Evolutionary conservation across 2,329 filamentous ascomycete genomes (phyloP).

Genomic region (Colletotrichum gigasporum): DNA sequence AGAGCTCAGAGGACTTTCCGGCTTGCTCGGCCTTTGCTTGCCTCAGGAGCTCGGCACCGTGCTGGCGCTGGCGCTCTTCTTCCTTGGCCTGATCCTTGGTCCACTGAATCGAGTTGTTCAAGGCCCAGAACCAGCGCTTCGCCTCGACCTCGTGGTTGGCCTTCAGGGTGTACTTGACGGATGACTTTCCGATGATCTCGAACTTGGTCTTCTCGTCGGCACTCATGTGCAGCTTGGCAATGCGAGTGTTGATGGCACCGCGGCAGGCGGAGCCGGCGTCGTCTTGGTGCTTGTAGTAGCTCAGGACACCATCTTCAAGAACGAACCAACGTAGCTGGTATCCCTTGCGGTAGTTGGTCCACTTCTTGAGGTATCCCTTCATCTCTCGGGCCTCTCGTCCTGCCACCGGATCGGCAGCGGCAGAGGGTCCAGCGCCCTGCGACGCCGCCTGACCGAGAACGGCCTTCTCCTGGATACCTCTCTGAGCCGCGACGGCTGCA

Average conservation of each 20-base stretch:
- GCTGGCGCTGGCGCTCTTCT: conserved; percentile 80
- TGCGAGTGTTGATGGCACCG: conserved; percentile 98
- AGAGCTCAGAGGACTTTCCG: conserved; percentile 55
- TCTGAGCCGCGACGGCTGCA: conserved; percentile 91
- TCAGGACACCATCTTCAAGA: conserved; percentile 94
- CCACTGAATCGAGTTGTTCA: conserved; percentile 99
- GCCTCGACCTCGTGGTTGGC: conserved; percentile 98
- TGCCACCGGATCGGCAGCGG: conserved; percentile 69
- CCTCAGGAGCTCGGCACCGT: conserved; percentile 77
- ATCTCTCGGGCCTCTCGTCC: conserved; percentile 93
- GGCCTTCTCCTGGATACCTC: conserved; percentile 96
- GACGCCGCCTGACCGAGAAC: conserved; percentile 81
- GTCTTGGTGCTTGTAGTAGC: conserved; percentile 99
- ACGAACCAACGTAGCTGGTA: conserved; percentile 99
- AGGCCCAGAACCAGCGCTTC: conserved; percentile 98
- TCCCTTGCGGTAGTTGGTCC: conserved; percentile 98
- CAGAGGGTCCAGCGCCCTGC: conserved; percentile 61
- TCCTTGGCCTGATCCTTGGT: conserved; percentile 96
- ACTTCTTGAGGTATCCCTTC: conserved; percentile 99
- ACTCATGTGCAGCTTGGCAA: conserved; percentile 94
- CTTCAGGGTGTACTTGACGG: conserved; percentile 97
- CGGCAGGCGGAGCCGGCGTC: conserved; percentile 96
- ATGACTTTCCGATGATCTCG: conserved; percentile 97
- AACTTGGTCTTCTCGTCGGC: conserved; percentile 97
- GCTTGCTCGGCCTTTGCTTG: conserved; percentile 83